Evolutionary conservation across 208 protist genomes (phyloP).

Genomic region (Angomonas desouzai): DNA sequence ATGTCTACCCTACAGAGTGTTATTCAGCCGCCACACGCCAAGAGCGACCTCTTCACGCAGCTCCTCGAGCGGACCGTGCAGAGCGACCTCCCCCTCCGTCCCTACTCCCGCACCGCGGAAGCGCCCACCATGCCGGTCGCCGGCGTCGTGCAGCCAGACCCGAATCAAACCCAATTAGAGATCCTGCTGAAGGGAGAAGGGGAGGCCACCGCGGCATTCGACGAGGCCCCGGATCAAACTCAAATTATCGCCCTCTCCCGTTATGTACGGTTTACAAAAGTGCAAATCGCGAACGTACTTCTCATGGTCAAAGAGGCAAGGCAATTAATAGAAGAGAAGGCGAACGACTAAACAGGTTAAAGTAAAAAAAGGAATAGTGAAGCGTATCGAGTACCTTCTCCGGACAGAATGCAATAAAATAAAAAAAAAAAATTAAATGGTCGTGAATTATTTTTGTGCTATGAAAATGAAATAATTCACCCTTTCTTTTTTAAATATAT

Average conservation of each 20-base stretch:
- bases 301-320: conserved; percentile 32
- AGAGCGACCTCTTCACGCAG: background rate
- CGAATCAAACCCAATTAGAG: background rate
- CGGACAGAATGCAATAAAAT: background rate
- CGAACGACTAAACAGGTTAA: conserved; percentile 5
- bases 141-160: background rate
- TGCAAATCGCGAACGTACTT: conserved; percentile 73
- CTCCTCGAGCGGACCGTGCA: background rate
- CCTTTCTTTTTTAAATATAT: too few relatives aligned
- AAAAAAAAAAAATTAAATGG: conserved; percentile 9
- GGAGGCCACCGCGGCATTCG: background rate
- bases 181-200: background rate
- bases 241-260: conserved; percentile 4
- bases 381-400: too few relatives aligned
- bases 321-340: background rate
- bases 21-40: background rate
- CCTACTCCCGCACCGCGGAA: background rate
- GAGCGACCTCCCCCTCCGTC: background rate
- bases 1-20: background rate
- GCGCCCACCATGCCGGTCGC: background rate
- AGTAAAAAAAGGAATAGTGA: background rate
- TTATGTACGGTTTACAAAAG: conserved; percentile 67
- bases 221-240: background rate
- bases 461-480: background rate
- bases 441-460: background rate